phyloP scores from a whole-genome alignment of 2,329 filamentous ascomycete genomes.

The Fusarium haematococcum region DNA sequence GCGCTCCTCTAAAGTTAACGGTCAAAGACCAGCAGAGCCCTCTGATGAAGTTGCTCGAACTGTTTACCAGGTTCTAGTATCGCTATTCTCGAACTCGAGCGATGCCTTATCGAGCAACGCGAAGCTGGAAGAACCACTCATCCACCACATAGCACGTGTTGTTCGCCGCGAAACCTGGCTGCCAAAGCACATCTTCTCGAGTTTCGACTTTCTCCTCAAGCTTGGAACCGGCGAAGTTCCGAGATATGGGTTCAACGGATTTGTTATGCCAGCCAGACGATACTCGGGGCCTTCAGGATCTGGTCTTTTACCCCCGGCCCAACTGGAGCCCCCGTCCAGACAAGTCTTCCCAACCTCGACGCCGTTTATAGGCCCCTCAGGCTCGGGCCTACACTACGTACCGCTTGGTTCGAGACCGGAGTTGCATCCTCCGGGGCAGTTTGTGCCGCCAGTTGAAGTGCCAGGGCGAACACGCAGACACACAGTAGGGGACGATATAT shows the following conservation, averaged over 20 bases:
- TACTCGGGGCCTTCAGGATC: conserved; percentile 10
- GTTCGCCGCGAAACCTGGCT: conserved; percentile 62
- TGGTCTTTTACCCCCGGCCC: conserved; percentile 21
- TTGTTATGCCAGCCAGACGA: conserved; percentile 43
- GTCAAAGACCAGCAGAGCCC: conserved; percentile 19
- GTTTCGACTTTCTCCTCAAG: conserved; percentile 62
- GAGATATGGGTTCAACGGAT: conserved; percentile 49
- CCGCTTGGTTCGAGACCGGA: conserved; percentile 25
- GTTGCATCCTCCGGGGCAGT: conserved; percentile 24
- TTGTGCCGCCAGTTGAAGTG: conserved; percentile 20
- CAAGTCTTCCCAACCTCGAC: conserved; percentile 29
- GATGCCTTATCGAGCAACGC: conserved; percentile 57
- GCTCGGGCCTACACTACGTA: conserved; percentile 30
- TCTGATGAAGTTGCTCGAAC: conserved; percentile 55
- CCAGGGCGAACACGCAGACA: conserved; percentile 37
- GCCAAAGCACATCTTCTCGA: conserved; percentile 58
- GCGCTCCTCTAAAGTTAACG: conserved; percentile 27
- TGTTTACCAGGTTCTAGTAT: conserved; percentile 64
- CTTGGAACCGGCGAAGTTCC: conserved; percentile 60
- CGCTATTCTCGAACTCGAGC: conserved; percentile 58
- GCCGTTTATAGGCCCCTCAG: conserved; percentile 6
- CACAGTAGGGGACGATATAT: conserved; percentile 41
- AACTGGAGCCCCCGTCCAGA: conserved; percentile 19
- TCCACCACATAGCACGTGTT: conserved; percentile 58
- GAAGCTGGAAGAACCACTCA: conserved; percentile 57